Evolutionary conservation across 352 stramenopile genomes (phyloP).

Genomic region (Blastocystis sp.): DNA sequence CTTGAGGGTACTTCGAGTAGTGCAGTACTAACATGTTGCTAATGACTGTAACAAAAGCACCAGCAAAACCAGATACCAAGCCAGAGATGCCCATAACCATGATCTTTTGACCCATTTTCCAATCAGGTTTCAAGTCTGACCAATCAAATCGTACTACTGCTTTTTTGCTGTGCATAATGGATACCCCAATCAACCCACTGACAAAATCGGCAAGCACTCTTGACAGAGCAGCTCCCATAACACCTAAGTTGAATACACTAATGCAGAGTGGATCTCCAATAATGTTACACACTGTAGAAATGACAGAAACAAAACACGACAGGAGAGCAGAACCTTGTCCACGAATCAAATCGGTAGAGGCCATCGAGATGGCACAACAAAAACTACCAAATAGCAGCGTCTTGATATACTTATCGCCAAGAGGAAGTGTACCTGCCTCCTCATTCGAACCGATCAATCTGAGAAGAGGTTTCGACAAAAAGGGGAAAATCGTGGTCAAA

Average conservation of each 20-base stretch:
- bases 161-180: not conserved
- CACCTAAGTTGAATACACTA: slow-evolving; percentile 7
- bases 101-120: not conserved
- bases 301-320: slow-evolving; percentile 34
- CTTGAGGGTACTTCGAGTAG: slow-evolving; percentile 39
- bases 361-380: slow-evolving; percentile 25
- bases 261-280: slow-evolving; percentile 40
- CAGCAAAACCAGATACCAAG: not conserved
- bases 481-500: not conserved
- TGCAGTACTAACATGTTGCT: slow-evolving; percentile 32
- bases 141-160: not conserved
- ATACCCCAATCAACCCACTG: not conserved
- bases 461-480: slow-evolving; percentile 13
- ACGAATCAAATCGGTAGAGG: slow-evolving; percentile 42
- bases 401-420: not conserved
- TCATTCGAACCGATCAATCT: not conserved
- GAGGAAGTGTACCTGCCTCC: not conserved
- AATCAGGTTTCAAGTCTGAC: slow-evolving; percentile 10
- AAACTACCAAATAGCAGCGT: slow-evolving; percentile 17
- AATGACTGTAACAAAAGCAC: slow-evolving; percentile 43
- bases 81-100: slow-evolving; percentile 18
- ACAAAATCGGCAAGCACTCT: slow-evolving; percentile 39
- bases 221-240: not conserved
- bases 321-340: slow-evolving; percentile 14
- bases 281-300: slow-evolving; percentile 28